Percentiles rank a stretch among this genome's conserved stretches.
Evolutionary conservation across 176 grass and related monocot genomes (phyloP).

Genomic region (Eragrostis nindensis): DNA sequence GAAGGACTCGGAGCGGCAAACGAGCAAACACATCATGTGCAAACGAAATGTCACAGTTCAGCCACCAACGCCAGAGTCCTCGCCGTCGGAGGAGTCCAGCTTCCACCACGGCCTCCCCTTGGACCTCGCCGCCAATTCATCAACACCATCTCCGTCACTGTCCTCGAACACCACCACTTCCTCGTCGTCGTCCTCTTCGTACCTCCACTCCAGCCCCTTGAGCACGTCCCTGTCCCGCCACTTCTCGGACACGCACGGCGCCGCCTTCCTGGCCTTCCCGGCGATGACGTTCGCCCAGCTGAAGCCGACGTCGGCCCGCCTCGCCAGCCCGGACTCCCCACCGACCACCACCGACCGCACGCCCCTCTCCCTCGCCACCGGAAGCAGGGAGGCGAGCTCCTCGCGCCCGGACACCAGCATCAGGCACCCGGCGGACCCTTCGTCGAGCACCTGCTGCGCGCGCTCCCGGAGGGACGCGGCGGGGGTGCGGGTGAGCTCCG

Average conservation of each 20-base stretch:
- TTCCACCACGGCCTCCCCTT: constrained; percentile 65
- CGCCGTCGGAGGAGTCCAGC: constrained; percentile 45
- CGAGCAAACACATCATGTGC: neutral
- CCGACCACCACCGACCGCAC: constrained; percentile 61
- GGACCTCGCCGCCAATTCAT: neutral
- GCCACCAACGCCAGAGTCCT: neutral
- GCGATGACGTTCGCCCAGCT: constrained; percentile 57
- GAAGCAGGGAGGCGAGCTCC: constrained; percentile 48
- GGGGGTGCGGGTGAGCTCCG: constrained; percentile 30
- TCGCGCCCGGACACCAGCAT: constrained; percentile 49
- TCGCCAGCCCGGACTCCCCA: constrained; percentile 49
- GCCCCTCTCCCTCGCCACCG: constrained; percentile 48
- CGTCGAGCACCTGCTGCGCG: constrained; percentile 57
- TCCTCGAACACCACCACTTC: constrained; percentile 45
- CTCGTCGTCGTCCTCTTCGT: constrained; percentile 45
- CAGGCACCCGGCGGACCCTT: constrained; percentile 48
- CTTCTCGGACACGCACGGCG: constrained; percentile 40
- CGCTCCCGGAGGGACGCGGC: constrained; percentile 39
- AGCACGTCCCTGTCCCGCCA: constrained; percentile 55
- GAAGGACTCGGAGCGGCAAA: neutral
- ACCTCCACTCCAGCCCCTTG: constrained; percentile 61
- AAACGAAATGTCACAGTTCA: constrained; percentile 6
- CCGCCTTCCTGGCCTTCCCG: constrained; percentile 59
- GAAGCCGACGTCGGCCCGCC: constrained; percentile 54
- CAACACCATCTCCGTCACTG: neutral